Evolutionary conservation across 306 rosid genomes (phyloP).

Genomic region (Fagus crenata): DNA sequence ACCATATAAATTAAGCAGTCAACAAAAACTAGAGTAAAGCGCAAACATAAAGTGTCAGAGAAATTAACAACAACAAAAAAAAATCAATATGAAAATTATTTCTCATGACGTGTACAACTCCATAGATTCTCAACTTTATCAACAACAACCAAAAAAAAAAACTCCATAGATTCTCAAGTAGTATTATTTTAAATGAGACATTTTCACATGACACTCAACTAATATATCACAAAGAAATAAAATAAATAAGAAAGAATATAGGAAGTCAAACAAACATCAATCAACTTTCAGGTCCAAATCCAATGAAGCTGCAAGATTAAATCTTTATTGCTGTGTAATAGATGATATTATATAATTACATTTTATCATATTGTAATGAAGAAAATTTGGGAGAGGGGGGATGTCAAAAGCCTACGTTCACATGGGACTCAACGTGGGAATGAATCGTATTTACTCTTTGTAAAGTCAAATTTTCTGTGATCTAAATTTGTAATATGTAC

Average conservation of each 20-base stretch:
- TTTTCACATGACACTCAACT: constrained; percentile 8
- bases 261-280: constrained; percentile 8
- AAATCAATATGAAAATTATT: not conserved
- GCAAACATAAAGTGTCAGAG: not conserved
- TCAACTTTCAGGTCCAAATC: constrained; percentile 12
- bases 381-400: constrained; percentile 10
- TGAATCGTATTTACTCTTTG: constrained; percentile 29
- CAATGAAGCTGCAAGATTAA: constrained; percentile 15
- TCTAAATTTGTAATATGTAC: constrained; percentile 46
- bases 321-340: constrained; percentile 28
- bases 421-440: constrained; percentile 31
- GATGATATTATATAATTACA: constrained; percentile 31
- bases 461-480: constrained; percentile 15
- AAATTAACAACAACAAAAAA: not conserved
- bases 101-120: not conserved
- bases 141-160: not conserved
- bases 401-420: constrained; percentile 5
- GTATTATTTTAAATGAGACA: not conserved
- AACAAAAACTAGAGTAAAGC: not conserved
- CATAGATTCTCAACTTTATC: not conserved
- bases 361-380: constrained; percentile 17
- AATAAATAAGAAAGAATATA: not conserved
- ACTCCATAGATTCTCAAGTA: constrained; percentile 11
- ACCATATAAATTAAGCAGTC: not conserved
- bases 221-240: not conserved